Evolutionary conservation across 805 yeast species (phyloP).

Genomic region (Cyberlindnera galapagoensis): DNA sequence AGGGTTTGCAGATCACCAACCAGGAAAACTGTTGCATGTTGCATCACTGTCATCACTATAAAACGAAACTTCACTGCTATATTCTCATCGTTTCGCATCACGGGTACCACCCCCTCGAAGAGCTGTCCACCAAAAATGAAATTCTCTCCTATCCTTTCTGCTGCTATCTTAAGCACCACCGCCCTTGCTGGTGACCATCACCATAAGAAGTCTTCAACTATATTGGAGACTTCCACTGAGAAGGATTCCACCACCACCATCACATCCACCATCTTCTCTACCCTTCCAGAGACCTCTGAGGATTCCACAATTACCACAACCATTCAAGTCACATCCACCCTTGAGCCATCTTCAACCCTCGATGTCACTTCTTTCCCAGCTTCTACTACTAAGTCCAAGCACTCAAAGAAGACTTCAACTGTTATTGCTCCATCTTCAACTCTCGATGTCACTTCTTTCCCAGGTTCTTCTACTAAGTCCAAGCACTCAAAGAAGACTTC

Average conservation of each 20-base stretch:
- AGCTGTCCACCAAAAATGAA: not conserved
- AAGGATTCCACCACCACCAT: not conserved
- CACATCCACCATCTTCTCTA: slow-evolving; percentile 6
- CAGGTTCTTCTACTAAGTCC: not conserved
- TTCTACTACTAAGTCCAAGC: not conserved
- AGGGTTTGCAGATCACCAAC: too few relatives aligned
- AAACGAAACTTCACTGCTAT: too few relatives aligned
- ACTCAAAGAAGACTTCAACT: too few relatives aligned
- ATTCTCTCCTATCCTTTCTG: slow-evolving; percentile 2
- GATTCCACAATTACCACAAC: not conserved
- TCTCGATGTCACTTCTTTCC: not conserved
- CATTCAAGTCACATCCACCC: not conserved
- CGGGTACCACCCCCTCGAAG: too few relatives aligned
- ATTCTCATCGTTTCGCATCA: too few relatives aligned
- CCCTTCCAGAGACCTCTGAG: not conserved
- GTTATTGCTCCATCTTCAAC: not conserved
- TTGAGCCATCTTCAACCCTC: not conserved
- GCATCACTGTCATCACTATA: too few relatives aligned
- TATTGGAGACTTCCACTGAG: not conserved
- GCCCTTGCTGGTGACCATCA: slow-evolving; percentile 2
- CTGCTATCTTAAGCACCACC: slow-evolving; percentile 1
- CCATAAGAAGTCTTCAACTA: not conserved
- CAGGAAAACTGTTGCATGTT: too few relatives aligned
- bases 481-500: too few relatives aligned
- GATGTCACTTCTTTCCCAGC: not conserved